phyloP scores from a whole-genome alignment of 2,329 filamentous ascomycete genomes.

The Cercospora berteroae region DNA sequence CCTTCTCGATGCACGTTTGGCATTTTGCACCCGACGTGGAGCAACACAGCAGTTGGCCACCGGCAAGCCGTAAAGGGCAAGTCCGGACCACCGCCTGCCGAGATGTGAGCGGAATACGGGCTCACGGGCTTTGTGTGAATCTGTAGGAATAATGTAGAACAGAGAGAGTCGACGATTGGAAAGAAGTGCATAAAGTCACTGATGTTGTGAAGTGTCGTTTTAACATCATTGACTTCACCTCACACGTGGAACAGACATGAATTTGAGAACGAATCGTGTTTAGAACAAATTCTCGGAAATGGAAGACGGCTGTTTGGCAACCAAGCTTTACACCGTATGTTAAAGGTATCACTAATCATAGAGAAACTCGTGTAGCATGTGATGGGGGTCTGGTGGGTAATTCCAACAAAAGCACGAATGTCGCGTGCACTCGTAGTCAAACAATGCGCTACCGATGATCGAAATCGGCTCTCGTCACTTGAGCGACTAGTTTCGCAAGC shows the following conservation, averaged over 20 bases:
- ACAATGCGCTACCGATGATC: not conserved
- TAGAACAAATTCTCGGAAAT: not conserved
- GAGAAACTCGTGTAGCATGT: not conserved
- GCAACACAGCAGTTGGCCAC: not conserved
- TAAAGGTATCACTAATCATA: not conserved
- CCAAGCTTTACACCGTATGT: not conserved
- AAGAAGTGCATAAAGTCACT: not conserved
- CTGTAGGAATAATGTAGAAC: not conserved
- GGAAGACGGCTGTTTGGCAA: not conserved
- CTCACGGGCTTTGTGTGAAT: not conserved
- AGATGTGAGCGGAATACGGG: not conserved
- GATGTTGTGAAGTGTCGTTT: not conserved
- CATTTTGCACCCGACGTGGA: conserved; percentile 8
- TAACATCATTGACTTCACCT: no score
- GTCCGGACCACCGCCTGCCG: not conserved
- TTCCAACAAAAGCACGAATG: not conserved
- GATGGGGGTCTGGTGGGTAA: not conserved
- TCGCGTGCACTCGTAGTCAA: not conserved
- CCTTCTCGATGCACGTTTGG: not conserved
- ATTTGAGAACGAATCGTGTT: not conserved
- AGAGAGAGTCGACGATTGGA: not conserved
- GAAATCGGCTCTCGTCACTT: not conserved
- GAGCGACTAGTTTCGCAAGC: not conserved
- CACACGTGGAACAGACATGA: not conserved
- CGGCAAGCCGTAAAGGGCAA: not conserved